Base-by-base conservation (phyloP, 208 protist species). In the Zelonia costaricensis region DNA sequence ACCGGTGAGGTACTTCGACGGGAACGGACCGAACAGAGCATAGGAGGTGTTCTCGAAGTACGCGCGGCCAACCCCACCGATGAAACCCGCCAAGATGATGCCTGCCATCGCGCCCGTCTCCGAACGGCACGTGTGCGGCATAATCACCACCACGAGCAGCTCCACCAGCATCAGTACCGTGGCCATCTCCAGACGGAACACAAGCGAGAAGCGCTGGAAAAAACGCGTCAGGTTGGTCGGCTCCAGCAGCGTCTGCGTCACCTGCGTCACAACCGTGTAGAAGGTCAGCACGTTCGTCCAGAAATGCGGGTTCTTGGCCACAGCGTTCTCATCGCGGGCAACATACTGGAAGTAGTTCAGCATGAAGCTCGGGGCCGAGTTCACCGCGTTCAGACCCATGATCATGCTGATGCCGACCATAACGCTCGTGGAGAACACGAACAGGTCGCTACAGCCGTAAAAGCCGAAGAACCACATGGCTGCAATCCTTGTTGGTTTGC, bases 331-430 rank as follows among this genome's bases (percentile, higher is more conserved):
- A 47, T 74, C 56, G 18, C 49, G 36, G 23, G 48, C 27, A 23
- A 88, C 44, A 57, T 81, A 90, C 56, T 84, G 74, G 66, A 81
- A 82, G 67, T 86, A 88, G 42, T 86, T 63, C 8, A 76, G 23
- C 69, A 94, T 93, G 68, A 88, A 97, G 45, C 58, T 55, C 8
- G 80, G 85, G 18, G 85, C 79, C 5, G 78, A 79, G 54, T 84
- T 92, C 28, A 93, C 79, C 3, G 81, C 74, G 66, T 91, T 95
- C 49, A 89, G 71, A 6, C 77, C 77, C 57, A 93, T 88, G 22
- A 97, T 69, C 48, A 90, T 79, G 45, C 74, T 76, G 16, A 90
- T 74, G 27, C 92, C 92, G 36, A 85, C 42, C 18, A 90, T n/a
- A 22, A 93, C 30, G 28, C 78, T 63, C 15, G 88, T 90, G 9